Evolutionary conservation across 306 rosid species (phyloP), one percentile per base, ranked within the genome.

Genomic region (Cicer pinnatifidum): DNA sequence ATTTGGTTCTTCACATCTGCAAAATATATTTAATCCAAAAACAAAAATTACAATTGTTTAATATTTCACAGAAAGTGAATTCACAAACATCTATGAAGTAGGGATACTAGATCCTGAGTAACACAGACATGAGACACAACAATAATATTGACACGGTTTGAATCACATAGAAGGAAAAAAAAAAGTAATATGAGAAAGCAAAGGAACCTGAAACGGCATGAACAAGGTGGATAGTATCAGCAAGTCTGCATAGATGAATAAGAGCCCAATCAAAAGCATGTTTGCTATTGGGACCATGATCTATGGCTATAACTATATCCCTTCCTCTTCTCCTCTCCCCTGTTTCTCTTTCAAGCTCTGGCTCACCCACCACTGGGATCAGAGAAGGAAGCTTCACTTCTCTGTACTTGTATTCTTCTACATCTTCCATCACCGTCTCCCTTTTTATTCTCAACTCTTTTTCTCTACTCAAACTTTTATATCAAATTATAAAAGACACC

Each of bases 221-320:
- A 75, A 89, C 17, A 5, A 93, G 96, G 82, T 89, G 94, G 78
- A 91, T 11, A n/a, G 96, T 93, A 11, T 93, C 98, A 8, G 94
- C 92, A 35, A 88, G 90, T 72, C 97, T 75, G 68, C 87, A 85
- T 52, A 93, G 75, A 66, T 93, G 98, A 68, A 82, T 75, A 38
- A 93, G 85, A 37, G 91, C 91, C 98, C 98, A 93, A 81, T 93
- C 94, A n/a, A 93, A 89, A 15, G 96, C 98, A 59, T 84, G 86
- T 64, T 89, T 93, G 87, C 91, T 83, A 11, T 91, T 89, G 28
- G 88, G 89, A 0, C 94, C 97, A 51, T 91, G 97, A 82, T 91
- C 98, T 6, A 93, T 80, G 33, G 94, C 96, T 41, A 93, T 6
- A 0, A 93, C 15, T 33, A 93, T 78, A 77, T 89, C 91, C 62